Percentiles rank a stretch among this genome's conserved stretches.
Conservation (phyloP, 2,329 filamentous ascomycete genomes). For the Thelonectria blattea region DNA sequence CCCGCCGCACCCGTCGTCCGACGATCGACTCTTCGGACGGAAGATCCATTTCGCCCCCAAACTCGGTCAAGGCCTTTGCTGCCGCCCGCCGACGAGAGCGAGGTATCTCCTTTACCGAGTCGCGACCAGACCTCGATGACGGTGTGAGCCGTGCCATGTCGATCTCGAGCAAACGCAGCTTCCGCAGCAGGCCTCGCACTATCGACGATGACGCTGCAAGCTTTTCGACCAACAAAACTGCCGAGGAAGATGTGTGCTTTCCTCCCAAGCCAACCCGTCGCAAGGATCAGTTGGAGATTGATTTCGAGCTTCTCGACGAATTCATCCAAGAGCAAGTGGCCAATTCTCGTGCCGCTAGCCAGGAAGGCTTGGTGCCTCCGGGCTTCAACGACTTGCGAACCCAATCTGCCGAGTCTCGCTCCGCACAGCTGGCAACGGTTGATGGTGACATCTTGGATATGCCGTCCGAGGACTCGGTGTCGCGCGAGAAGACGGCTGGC, state of each 20-base stretch:
- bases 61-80: constrained; percentile 97
- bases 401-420: constrained; percentile 36
- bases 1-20: constrained; percentile 57
- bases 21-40: constrained; percentile 64
- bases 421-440: constrained; percentile 52
- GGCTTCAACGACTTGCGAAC: constrained; percentile 44
- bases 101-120: constrained; percentile 64
- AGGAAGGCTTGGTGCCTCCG: constrained; percentile 50
- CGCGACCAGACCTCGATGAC: constrained; percentile 48
- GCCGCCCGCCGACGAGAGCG: constrained; percentile 86
- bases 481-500: constrained; percentile 54
- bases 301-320: constrained; percentile 93
- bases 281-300: constrained; percentile 80
- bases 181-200: constrained; percentile 62
- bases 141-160: constrained; percentile 75
- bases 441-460: constrained; percentile 65
- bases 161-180: constrained; percentile 67
- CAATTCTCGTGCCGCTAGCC: constrained; percentile 55
- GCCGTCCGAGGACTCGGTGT: constrained; percentile 52
- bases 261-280: constrained; percentile 71
- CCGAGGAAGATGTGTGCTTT: constrained; percentile 89
- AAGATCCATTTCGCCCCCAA: constrained; percentile 84
- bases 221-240: constrained; percentile 70
- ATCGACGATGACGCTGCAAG: constrained; percentile 68
- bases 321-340: constrained; percentile 72